Conservation (phyloP, 106 monocot species). For the Chionographis japonica region DNA sequence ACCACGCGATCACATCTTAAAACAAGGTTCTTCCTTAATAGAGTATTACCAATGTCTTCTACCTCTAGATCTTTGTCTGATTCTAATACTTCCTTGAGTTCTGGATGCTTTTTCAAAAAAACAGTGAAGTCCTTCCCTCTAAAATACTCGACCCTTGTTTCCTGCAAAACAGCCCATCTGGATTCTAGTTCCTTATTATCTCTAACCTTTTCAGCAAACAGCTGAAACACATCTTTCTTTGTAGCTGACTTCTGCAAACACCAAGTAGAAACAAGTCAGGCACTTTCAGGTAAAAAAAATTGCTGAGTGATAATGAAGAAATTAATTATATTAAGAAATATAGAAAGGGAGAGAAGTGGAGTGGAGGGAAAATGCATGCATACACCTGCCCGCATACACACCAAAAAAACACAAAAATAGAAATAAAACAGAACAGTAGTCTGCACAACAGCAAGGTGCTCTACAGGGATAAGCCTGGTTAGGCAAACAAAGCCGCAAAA, state of each 20-base stretch:
- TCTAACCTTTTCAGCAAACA: constrained; percentile 96
- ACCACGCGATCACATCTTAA: constrained; percentile 90
- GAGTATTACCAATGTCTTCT: constrained; percentile 71
- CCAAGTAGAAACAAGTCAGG: background rate
- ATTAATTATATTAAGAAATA: background rate
- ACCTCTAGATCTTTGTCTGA: constrained; percentile 73
- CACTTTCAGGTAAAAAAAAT: background rate
- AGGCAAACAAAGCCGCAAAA: too few relatives aligned
- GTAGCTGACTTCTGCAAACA: constrained; percentile 64
- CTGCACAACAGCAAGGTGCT: too few relatives aligned
- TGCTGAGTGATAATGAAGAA: background rate
- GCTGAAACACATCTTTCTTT: constrained; percentile 72
- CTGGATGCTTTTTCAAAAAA: constrained; percentile 76
- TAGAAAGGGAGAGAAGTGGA: background rate
- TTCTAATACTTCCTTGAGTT: constrained; percentile 69
- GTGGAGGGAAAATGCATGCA: too few relatives aligned
- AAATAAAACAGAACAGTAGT: too few relatives aligned
- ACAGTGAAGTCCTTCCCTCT: constrained; percentile 82
- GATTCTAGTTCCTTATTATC: constrained; percentile 97
- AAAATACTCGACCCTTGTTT: constrained; percentile 94
- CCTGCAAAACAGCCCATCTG: constrained; percentile 98
- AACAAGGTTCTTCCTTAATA: constrained; percentile 71
- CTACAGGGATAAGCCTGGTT: too few relatives aligned
- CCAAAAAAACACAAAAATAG: too few relatives aligned
- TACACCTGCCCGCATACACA: too few relatives aligned